Evolutionary conservation across 345 rosid genomes (phyloP), one percentile per base, ranked within the genome.

Genomic region (Eutrema yunnanense): DNA sequence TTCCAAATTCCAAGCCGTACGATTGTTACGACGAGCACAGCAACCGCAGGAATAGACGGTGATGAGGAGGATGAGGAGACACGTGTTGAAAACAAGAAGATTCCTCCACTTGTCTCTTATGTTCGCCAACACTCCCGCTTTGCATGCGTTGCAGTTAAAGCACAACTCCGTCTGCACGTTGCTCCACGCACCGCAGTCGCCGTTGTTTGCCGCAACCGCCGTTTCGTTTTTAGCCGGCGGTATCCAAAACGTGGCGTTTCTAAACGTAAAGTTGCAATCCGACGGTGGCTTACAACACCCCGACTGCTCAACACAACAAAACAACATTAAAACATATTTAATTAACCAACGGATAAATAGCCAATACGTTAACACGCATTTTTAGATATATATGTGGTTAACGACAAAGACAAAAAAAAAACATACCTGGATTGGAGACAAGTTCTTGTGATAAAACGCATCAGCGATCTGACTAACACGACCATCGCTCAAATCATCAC

Each of bases 281-380:
- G 58, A 52, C 2, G 95, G 88, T 9, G 89, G 95, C 71, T 83
- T 90, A 84, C 95, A 90, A 74, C 97, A 88, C 2, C 97, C 92
- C 0, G 86, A 83, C 91, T 85, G 80, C 38, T 29, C 67, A 49
- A 10, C 14, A 56, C 51, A 73, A 37, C 33, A 51, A 3, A 30
- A 9, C 30, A 29, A 3, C 8, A 33, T 63, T 30, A 14, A 47
- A 14, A 47, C 26, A 47, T 0, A 2, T 5, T 0, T 46, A 48
- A 3, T 48, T n/a, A n/a, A n/a, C n/a, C 19, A 11, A 42, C 13
- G 46, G 42, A 9, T 9, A 40, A 40, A 40, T 14, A 37, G 8
- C 41, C 2, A 37, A 37, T 47, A 32, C 5, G 6, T 30, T 30
- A 32, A 32, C 4, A 6, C 34, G 38, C 38, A 34, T 34, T 6